These are phyloP conservation scores for Penicillium italicum DNA, from an alignment of 2,329 filamentous ascomycete species.

Conservation along the genomic window DNA sequence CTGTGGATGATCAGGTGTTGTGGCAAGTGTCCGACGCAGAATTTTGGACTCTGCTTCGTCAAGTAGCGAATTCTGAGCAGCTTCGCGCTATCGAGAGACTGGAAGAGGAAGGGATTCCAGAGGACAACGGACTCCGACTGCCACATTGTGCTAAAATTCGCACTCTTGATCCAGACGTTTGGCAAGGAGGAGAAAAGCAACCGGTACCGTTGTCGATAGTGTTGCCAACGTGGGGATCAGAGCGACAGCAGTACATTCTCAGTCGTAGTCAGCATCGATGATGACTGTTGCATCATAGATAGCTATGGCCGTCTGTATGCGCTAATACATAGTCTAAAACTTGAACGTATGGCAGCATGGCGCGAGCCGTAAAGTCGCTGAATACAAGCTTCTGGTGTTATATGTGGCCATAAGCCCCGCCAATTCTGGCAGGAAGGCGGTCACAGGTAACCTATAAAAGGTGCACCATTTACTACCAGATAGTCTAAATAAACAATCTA, in stretches of 20 bases:
- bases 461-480: no score
- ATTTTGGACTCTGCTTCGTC: slow-evolving; percentile 35
- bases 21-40: slow-evolving; percentile 37
- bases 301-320: neutral
- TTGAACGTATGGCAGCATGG: neutral
- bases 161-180: slow-evolving; percentile 35
- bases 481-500: no score
- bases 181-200: neutral
- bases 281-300: neutral
- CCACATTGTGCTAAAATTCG: slow-evolving; percentile 31
- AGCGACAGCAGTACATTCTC: slow-evolving; percentile 18
- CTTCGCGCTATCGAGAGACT: slow-evolving; percentile 10
- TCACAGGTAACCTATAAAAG: no score
- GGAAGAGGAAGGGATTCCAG: slow-evolving; percentile 9
- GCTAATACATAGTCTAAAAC: neutral
- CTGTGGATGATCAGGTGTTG: slow-evolving; percentile 29
- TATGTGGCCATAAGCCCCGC: neutral
- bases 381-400: neutral
- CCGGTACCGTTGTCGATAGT: slow-evolving; percentile 17
- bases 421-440: no score
- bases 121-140: slow-evolving; percentile 25
- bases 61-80: slow-evolving; percentile 14
- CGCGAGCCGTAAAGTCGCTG: neutral
- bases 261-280: slow-evolving; percentile 8
- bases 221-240: slow-evolving; percentile 16